These are phyloP conservation scores for Colletotrichum phormii DNA, from an alignment of 2,329 filamentous ascomycete genomes.

Conservation along the genomic window DNA sequence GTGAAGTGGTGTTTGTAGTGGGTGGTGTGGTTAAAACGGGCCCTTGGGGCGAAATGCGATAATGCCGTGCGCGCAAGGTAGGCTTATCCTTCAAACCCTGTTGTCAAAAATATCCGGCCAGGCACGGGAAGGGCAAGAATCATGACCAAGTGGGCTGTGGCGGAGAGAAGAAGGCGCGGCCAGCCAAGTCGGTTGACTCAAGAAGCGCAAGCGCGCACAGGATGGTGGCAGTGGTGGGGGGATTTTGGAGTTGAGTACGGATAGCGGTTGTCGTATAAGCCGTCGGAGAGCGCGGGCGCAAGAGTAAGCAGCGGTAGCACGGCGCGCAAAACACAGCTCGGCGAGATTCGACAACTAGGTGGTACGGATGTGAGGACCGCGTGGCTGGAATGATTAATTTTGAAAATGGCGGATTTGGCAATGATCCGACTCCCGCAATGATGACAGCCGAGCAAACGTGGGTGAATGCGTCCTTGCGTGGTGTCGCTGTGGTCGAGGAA, in stretches of 20 bases:
- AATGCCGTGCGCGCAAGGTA: neutral
- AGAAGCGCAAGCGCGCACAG: neutral
- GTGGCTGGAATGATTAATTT: constrained; percentile 30
- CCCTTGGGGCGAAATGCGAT: neutral
- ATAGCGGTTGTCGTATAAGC: constrained; percentile 26
- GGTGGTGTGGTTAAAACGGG: neutral
- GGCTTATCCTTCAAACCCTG: constrained; percentile 24
- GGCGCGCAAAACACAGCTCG: constrained; percentile 6
- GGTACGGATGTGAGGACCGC: neutral
- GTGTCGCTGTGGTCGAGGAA: constrained; percentile 11
- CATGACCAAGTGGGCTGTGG: constrained; percentile 29
- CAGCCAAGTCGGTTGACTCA: constrained; percentile 8
- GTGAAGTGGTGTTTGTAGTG: neutral
- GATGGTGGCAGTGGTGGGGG: neutral
- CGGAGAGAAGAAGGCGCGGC: constrained; percentile 5
- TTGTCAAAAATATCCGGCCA: constrained; percentile 19
- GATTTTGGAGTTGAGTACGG: neutral
- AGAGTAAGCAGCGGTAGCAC: neutral
- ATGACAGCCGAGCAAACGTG: neutral
- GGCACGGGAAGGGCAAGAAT: constrained; percentile 31
- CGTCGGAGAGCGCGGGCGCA: constrained; percentile 19
- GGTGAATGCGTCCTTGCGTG: neutral
- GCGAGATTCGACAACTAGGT: neutral
- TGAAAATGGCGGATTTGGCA: constrained; percentile 16
- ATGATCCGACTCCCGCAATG: constrained; percentile 8